Percentiles rank a stretch among this genome's conserved stretches.
Evolutionary conservation across 192 early-diverging fungal genomes (phyloP).

Genomic region (Geosiphon pyriformis): DNA sequence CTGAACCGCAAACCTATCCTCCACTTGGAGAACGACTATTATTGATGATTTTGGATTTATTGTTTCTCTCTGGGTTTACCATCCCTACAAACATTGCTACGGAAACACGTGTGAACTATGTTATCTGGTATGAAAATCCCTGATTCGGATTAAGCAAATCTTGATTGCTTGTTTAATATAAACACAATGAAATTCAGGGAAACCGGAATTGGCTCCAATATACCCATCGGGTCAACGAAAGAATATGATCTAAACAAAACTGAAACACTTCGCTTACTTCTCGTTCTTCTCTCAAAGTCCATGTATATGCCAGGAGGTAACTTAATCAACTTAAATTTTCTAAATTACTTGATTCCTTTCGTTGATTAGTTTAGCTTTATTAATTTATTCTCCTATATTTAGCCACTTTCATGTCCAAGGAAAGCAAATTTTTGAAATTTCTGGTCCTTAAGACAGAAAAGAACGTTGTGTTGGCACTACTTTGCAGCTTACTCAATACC

Average conservation of each 20-base stretch:
- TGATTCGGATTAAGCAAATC: neutral
- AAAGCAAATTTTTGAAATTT: conserved; percentile 54
- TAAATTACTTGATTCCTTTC: no score
- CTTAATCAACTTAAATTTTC: neutral
- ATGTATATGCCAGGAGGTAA: conserved; percentile 63
- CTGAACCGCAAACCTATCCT: neutral
- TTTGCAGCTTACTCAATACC: conserved; percentile 86
- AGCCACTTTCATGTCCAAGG: conserved; percentile 37
- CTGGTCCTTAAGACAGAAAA: conserved; percentile 54
- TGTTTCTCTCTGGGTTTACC: conserved; percentile 68
- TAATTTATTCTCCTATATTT: conserved; percentile 32
- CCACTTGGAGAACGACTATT: conserved; percentile 52
- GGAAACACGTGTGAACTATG: conserved; percentile 48
- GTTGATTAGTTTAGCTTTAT: no score
- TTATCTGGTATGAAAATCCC: conserved; percentile 53
- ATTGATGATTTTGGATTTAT: conserved; percentile 42
- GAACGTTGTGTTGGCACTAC: conserved; percentile 66
- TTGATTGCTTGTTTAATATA: neutral
- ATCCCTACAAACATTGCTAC: conserved; percentile 48
- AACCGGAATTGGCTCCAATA: conserved; percentile 67
- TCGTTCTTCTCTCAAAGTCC: conserved; percentile 70
- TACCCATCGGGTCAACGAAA: conserved; percentile 58
- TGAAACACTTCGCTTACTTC: conserved; percentile 72
- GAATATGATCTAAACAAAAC: conserved; percentile 69
- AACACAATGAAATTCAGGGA: conserved; percentile 35